Conservation (phyloP, 2,329 filamentous ascomycete species). For the Paramyrothecium sp. region DNA sequence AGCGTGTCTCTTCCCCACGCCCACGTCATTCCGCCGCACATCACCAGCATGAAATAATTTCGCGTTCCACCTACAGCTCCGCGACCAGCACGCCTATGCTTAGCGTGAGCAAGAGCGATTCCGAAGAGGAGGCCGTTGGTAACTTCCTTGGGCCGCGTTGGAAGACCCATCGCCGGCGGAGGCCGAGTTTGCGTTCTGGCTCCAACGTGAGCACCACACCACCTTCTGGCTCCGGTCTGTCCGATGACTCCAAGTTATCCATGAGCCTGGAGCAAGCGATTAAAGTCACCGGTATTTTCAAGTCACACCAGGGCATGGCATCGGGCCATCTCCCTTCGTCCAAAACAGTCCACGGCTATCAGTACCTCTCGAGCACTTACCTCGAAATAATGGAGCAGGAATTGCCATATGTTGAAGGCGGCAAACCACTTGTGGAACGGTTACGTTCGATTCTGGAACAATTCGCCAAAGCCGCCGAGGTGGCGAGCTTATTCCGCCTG, state of each 20-base stretch:
- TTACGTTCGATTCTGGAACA: conserved; percentile 51
- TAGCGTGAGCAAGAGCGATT: conserved; percentile 60
- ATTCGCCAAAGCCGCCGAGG: conserved; percentile 58
- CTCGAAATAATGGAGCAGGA: conserved; percentile 50
- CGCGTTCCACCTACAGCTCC: conserved; percentile 44
- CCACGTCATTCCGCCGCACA: conserved; percentile 39
- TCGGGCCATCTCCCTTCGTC: conserved; percentile 56
- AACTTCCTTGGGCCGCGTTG: conserved; percentile 54
- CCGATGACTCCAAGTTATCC: conserved; percentile 35
- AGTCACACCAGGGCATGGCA: conserved; percentile 61
- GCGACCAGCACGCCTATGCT: conserved; percentile 49
- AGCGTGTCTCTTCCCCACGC: conserved; percentile 43
- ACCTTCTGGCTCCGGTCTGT: conserved; percentile 35
- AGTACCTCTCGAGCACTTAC: conserved; percentile 56
- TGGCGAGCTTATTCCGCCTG: conserved; percentile 54
- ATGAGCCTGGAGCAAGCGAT: conserved; percentile 59
- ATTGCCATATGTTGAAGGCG: conserved; percentile 39
- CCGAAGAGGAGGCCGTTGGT: conserved; percentile 62
- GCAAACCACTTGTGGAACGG: conserved; percentile 41
- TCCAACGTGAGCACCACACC: conserved; percentile 54
- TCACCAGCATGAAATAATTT: conserved; percentile 30
- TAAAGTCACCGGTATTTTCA: conserved; percentile 55
- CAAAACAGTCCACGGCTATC: conserved; percentile 49
- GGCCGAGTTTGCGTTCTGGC: conserved; percentile 40
- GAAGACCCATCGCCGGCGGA: conserved; percentile 37